phyloP scores from a whole-genome alignment of 2,329 filamentous ascomycete genomes.

The Exophiala xenobiotica region DNA sequence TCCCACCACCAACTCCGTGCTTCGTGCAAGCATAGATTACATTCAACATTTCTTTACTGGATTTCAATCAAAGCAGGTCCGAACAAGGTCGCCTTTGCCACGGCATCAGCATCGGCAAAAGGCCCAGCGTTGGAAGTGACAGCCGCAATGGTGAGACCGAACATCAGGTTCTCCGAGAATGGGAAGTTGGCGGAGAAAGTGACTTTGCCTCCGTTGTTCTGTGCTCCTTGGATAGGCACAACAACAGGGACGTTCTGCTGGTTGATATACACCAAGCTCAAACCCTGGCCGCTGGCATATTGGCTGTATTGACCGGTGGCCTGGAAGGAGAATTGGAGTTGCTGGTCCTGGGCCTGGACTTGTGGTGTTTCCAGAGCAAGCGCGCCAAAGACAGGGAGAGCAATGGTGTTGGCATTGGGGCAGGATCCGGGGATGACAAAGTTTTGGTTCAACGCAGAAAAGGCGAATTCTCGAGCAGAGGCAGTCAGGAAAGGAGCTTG shows the following conservation, averaged over 20 bases:
- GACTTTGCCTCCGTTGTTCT: conserved; percentile 23
- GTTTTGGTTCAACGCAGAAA: conserved; percentile 58
- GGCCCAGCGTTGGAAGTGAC: conserved; percentile 35
- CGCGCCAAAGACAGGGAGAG: conserved; percentile 47
- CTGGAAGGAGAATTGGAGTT: conserved; percentile 50
- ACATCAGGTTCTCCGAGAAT: conserved; percentile 36
- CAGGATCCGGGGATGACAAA: conserved; percentile 63
- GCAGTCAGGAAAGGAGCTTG: conserved; percentile 67
- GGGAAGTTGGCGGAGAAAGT: conserved; percentile 38
- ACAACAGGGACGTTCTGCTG: conserved; percentile 41
- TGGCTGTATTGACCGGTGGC: conserved; percentile 30
- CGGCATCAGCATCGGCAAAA: conserved; percentile 35
- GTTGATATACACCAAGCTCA: conserved; percentile 42
- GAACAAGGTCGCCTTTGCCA: conserved; percentile 36
- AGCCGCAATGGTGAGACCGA: conserved; percentile 42
- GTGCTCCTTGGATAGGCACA: conserved; percentile 32
- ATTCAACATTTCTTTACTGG: conserved; percentile 25
- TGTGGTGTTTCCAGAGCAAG: conserved; percentile 37
- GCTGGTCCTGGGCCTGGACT: conserved; percentile 37
- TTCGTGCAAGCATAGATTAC: too few relatives aligned
- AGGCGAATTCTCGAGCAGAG: conserved; percentile 61
- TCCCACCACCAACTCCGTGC: too few relatives aligned
- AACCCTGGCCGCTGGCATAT: conserved; percentile 26
- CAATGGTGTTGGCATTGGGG: conserved; percentile 49
- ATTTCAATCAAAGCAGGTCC: conserved; percentile 40